phyloP scores from a whole-genome alignment of 2,329 filamentous ascomycete genomes.

The Ceratocystis diversiconidia region DNA sequence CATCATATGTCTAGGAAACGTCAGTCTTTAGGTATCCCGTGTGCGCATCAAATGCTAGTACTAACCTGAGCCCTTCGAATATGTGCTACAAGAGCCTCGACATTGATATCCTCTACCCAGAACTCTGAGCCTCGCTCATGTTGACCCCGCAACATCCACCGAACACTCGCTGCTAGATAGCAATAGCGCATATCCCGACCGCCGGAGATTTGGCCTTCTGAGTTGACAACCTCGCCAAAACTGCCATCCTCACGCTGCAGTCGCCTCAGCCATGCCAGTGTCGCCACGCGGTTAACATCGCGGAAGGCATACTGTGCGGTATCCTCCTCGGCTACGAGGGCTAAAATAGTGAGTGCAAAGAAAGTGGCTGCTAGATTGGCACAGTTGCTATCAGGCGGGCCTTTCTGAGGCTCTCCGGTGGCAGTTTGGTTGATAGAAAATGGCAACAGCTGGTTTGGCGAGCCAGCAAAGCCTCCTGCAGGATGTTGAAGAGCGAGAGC shows the following conservation, averaged over 20 bases:
- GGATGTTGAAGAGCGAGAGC: slow-evolving; percentile 77
- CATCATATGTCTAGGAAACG: slow-evolving; percentile 55
- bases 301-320: slow-evolving; percentile 35
- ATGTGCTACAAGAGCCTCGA: slow-evolving; percentile 54
- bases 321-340: slow-evolving; percentile 35
- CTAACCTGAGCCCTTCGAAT: slow-evolving; percentile 48
- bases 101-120: slow-evolving; percentile 57
- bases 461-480: slow-evolving; percentile 76
- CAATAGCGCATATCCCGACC: slow-evolving; percentile 78
- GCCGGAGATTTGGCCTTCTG: slow-evolving; percentile 48
- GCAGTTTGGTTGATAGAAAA: slow-evolving; percentile 22
- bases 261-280: slow-evolving; percentile 57
- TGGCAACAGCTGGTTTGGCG: slow-evolving; percentile 49
- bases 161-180: slow-evolving; percentile 66
- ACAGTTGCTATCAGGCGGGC: slow-evolving; percentile 11
- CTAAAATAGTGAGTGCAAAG: slow-evolving; percentile 67
- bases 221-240: slow-evolving; percentile 69
- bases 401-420: neutral
- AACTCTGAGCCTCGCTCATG: slow-evolving; percentile 35
- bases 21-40: neutral
- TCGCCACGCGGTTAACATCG: slow-evolving; percentile 51
- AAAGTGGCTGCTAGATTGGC: slow-evolving; percentile 77
- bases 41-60: slow-evolving; percentile 19
- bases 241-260: slow-evolving; percentile 77
- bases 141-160: slow-evolving; percentile 65